Conservation (phyloP, 2,329 filamentous ascomycete species). For the Xylariomycetidae sp. region DNA sequence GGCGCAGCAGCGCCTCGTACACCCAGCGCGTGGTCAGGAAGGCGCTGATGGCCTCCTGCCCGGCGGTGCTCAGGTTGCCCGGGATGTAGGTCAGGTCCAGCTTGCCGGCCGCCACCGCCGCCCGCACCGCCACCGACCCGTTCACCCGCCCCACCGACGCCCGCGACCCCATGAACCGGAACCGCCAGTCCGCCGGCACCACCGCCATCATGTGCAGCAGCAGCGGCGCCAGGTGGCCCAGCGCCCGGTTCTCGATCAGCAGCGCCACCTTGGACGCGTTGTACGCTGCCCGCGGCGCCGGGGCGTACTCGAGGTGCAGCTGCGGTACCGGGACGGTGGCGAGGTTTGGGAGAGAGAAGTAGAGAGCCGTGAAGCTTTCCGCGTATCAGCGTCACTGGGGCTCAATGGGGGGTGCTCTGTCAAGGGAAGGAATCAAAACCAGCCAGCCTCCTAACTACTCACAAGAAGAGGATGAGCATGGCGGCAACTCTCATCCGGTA, state of each 20-base stretch:
- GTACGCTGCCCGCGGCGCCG: slow-evolving; percentile 28
- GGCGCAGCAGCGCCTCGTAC: slow-evolving; percentile 41
- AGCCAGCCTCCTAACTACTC: background rate
- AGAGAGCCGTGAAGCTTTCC: background rate
- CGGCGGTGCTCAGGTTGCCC: slow-evolving; percentile 42
- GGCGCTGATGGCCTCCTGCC: slow-evolving; percentile 45
- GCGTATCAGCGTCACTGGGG: background rate
- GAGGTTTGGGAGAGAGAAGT: slow-evolving; percentile 19
- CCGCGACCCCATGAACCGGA: slow-evolving; percentile 48
- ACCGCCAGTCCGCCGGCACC: slow-evolving; percentile 51
- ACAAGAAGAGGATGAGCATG: background rate
- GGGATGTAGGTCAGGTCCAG: slow-evolving; percentile 47
- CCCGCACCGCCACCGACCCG: slow-evolving; percentile 37
- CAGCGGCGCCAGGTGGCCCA: slow-evolving; percentile 44
- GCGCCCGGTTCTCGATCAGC: slow-evolving; percentile 46
- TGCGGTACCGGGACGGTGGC: slow-evolving; percentile 27
- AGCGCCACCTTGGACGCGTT: slow-evolving; percentile 49
- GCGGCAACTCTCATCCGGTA: background rate
- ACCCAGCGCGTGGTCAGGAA: slow-evolving; percentile 48
- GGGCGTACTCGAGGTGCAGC: slow-evolving; percentile 11
- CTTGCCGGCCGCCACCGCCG: slow-evolving; percentile 37
- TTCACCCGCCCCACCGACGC: slow-evolving; percentile 41
- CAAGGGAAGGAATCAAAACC: background rate
- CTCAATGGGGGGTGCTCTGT: background rate
- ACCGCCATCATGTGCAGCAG: slow-evolving; percentile 52